Evolutionary conservation across 129 eudicot species (phyloP), one percentile per base, ranked within the genome.

Genomic region (Dittrichia graveolens): DNA sequence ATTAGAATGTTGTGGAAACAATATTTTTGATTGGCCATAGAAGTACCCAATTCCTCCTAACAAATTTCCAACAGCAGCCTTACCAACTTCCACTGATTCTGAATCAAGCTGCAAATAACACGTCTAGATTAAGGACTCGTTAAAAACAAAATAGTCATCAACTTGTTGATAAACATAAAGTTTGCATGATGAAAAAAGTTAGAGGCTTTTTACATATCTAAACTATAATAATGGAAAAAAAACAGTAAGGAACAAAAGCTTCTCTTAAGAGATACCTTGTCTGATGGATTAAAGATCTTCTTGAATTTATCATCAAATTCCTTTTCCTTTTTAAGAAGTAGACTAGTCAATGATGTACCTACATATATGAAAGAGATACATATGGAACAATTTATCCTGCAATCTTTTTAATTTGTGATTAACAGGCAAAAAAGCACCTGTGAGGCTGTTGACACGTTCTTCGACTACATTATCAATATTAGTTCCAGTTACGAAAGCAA

Each of bases 41-140:
- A 88, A 95, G 84, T 90, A 95, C 38, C 99, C 97, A 46, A 95
- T 86, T 48, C 97, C 99, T 61, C 99, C 99, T 74, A 95, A 74
- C 82, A 95, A 53, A 83, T 95, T 95, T 52, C 88, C 96, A 10
- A 95, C 69, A 68, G 97, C 96, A 77, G 94, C 91, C 83, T 86
- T 95, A 75, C 91, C 91, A 77, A 90, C 95, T 49, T 76, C 73
- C 61, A 75, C 19, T 16, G 89, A 75, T 71, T 86, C 94, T 42
- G 82, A 49, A 71, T 83, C 85, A 75, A 86, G 85, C 97, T 93
- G 89, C 77, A 84, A 77, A 73, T 16, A 38, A 48, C 46, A 72
- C 58, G 53, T 62, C 39, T 53, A 42, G 35, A 40, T 77, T 48
- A 69, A 43, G 35, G 41, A 19, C 31, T 61, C 53, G 2, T 35